phyloP scores from a whole-genome alignment of 345 rosid genomes.

The Brassica juncea region DNA sequence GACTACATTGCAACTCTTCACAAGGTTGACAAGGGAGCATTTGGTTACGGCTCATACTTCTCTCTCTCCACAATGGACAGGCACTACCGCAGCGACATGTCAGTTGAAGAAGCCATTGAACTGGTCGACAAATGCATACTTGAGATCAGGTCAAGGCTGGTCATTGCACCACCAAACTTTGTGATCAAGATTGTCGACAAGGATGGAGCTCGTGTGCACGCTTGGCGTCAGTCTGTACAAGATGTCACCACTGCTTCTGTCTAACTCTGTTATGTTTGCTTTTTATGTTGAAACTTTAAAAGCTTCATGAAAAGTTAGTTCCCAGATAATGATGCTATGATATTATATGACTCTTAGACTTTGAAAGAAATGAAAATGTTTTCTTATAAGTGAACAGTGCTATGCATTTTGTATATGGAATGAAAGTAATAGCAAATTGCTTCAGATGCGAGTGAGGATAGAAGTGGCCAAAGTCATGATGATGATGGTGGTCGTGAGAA shows the following conservation, averaged over 20 bases:
- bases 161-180: constrained; percentile 93
- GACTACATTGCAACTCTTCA: constrained; percentile 96
- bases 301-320: constrained; percentile 21
- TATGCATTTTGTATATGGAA: neutral
- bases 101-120: constrained; percentile 77
- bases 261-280: constrained; percentile 17
- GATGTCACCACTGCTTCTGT: constrained; percentile 47
- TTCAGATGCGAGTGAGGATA: constrained; percentile 30
- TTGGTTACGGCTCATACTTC: constrained; percentile 93
- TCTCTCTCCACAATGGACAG: constrained; percentile 94
- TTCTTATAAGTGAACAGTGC: neutral
- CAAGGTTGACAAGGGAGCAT: constrained; percentile 96
- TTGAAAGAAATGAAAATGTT: neutral
- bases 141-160: constrained; percentile 91
- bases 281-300: constrained; percentile 19
- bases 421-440: neutral
- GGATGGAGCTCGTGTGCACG: constrained; percentile 82
- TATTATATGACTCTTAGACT: constrained; percentile 12
- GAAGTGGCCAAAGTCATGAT: constrained; percentile 5
- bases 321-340: constrained; percentile 16
- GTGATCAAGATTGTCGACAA: constrained; percentile 95
- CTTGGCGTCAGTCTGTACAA: constrained; percentile 80
- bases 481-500: constrained; percentile 3
- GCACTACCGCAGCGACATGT: constrained; percentile 87
- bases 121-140: constrained; percentile 85